Percentiles rank a stretch among this genome's conserved stretches.
phyloP scores from a whole-genome alignment of 305 asterid genomes.

The Fraxinus paxiana region DNA sequence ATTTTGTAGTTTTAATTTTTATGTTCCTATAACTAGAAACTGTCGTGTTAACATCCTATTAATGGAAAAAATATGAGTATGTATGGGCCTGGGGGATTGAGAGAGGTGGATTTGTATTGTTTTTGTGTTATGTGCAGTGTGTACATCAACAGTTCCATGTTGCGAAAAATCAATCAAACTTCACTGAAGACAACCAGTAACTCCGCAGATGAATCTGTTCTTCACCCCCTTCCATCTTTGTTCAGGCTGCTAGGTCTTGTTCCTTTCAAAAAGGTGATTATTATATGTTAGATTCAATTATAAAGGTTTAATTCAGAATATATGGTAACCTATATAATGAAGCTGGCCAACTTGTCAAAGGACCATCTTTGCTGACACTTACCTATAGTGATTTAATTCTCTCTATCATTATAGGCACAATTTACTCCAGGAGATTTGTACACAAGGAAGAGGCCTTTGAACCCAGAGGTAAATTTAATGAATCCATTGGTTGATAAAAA shows the following conservation, averaged over 20 bases:
- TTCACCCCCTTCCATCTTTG: slow-evolving; percentile 84
- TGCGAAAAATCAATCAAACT: slow-evolving; percentile 57
- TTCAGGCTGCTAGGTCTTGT: slow-evolving; percentile 72
- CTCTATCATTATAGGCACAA: slow-evolving; percentile 58
- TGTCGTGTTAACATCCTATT: neutral
- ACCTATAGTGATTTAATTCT: slow-evolving; percentile 12
- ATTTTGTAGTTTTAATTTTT: slow-evolving; percentile 12
- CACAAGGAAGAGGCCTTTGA: slow-evolving; percentile 79
- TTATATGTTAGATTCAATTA: slow-evolving; percentile 8
- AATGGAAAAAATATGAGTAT: neutral
- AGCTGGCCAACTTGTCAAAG: slow-evolving; percentile 13
- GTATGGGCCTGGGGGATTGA: neutral
- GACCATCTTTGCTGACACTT: slow-evolving; percentile 6
- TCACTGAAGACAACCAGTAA: slow-evolving; percentile 63
- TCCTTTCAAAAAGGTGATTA: slow-evolving; percentile 78
- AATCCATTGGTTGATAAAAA: slow-evolving; percentile 8
- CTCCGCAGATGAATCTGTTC: slow-evolving; percentile 61
- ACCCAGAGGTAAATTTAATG: slow-evolving; percentile 47
- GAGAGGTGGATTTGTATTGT: slow-evolving; percentile 19
- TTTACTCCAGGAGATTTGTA: slow-evolving; percentile 75
- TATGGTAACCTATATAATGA: slow-evolving; percentile 7
- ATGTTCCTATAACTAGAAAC: neutral
- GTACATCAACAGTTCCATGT: slow-evolving; percentile 74
- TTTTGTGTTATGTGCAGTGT: slow-evolving; percentile 50
- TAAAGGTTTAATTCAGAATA: neutral